A percentile compares a stretch with the other conserved stretches of the same genome.
These are phyloP conservation scores for Pseudozyma tsukubaensis DNA, from an alignment of 1,284 basidiomycete genomes.

Conservation along the genomic window DNA sequence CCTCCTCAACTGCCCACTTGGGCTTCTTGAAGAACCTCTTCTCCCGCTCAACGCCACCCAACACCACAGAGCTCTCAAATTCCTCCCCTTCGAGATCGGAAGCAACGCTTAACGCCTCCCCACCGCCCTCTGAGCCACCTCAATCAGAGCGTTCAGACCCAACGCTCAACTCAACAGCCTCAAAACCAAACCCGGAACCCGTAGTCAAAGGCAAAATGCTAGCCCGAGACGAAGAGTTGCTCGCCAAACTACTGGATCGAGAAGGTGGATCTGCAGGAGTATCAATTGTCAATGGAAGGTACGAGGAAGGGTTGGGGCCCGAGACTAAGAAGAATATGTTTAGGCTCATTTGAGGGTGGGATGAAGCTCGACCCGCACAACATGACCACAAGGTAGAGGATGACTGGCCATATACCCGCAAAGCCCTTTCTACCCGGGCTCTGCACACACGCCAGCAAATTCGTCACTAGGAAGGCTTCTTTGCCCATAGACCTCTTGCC, in stretches of 20 bases:
- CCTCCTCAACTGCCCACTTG: too few relatives aligned
- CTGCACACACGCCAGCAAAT: too few relatives aligned
- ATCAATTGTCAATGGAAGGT: constrained; percentile 45
- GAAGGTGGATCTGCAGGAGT: constrained; percentile 47
- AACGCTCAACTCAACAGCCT: too few relatives aligned
- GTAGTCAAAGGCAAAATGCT: constrained; percentile 24
- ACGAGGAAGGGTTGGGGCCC: constrained; percentile 49
- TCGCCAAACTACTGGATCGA: constrained; percentile 44
- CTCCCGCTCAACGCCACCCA: too few relatives aligned
- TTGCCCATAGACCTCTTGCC: too few relatives aligned
- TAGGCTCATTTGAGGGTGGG: constrained; percentile 49
- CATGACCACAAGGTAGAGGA: too few relatives aligned
- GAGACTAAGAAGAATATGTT: constrained; percentile 60
- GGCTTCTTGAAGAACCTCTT: too few relatives aligned
- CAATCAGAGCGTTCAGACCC: not conserved
- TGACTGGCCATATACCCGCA: constrained; percentile 8
- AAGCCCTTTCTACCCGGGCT: too few relatives aligned
- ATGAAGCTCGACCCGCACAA: not conserved
- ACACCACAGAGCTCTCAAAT: not conserved
- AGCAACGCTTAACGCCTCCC: not conserved
- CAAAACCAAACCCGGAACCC: not conserved
- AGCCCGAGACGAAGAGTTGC: constrained; percentile 44
- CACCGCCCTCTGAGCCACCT: not conserved
- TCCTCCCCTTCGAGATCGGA: not conserved
- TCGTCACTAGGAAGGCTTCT: too few relatives aligned